A percentile compares a stretch with the other conserved stretches of the same genome.
Evolutionary conservation across 352 stramenopile species (phyloP).

Genomic region (Globisporangium lucens): DNA sequence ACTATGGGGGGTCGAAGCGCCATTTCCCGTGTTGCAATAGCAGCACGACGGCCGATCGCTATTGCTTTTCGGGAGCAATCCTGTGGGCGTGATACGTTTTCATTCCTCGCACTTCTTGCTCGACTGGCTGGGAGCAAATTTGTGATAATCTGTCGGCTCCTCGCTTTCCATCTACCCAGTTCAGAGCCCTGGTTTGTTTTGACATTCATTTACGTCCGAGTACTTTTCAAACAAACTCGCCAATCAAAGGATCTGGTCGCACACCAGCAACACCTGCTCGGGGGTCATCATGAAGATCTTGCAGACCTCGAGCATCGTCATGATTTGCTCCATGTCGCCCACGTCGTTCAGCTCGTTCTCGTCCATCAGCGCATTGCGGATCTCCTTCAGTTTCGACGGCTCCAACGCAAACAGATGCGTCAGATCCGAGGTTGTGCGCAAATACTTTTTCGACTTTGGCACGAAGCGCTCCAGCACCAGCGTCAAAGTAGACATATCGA

Average conservation of each 20-base stretch:
- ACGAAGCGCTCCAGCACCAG: constrained; percentile 33
- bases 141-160: too few species aligned
- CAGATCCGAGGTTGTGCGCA: constrained; percentile 49
- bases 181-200: too few species aligned
- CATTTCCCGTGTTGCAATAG: too few species aligned
- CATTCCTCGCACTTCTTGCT: too few species aligned
- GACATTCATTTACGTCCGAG: too few species aligned
- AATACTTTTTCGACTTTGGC: constrained; percentile 29
- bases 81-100: too few species aligned
- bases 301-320: constrained; percentile 69
- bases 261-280: constrained; percentile 29
- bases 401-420: constrained; percentile 42
- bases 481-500: constrained; percentile 35
- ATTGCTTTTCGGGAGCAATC: too few species aligned
- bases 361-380: constrained; percentile 41
- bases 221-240: too few species aligned
- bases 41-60: too few species aligned
- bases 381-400: constrained; percentile 31
- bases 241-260: constrained; percentile 4
- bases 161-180: too few species aligned
- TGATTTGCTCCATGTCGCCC: constrained; percentile 47
- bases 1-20: too few species aligned
- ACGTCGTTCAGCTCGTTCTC: background rate
- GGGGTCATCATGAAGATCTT: constrained; percentile 45
- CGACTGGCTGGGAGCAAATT: too few species aligned